These are phyloP conservation scores for Lophiostoma macrostomum DNA, from an alignment of 495 filamentous ascomycete genomes.

Conservation along the genomic window DNA sequence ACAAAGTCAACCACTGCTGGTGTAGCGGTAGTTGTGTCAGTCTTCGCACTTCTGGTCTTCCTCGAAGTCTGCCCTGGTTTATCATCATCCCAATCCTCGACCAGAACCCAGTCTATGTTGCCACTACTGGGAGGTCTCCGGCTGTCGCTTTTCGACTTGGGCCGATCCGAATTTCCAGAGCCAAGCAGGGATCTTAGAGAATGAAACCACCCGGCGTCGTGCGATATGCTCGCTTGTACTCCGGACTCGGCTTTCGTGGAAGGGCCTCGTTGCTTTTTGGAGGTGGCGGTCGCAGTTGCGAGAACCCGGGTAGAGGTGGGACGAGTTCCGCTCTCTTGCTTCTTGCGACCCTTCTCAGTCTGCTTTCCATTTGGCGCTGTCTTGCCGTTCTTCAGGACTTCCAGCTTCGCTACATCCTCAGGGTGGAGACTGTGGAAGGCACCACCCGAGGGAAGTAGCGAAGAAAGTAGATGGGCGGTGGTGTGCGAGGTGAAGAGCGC, in stretches of 20 bases:
- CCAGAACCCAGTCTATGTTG: constrained; percentile 72
- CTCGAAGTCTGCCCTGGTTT: constrained; percentile 34
- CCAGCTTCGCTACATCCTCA: constrained; percentile 48
- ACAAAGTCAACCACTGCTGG: constrained; percentile 63
- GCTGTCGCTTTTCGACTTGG: constrained; percentile 49
- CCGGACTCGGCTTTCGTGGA: neutral
- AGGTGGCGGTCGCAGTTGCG: constrained; percentile 8
- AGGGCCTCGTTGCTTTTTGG: constrained; percentile 32
- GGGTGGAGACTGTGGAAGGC: constrained; percentile 52
- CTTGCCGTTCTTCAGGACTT: constrained; percentile 24
- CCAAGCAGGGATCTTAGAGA: constrained; percentile 55
- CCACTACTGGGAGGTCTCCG: constrained; percentile 77
- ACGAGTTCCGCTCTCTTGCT: constrained; percentile 13
- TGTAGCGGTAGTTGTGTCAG: constrained; percentile 26
- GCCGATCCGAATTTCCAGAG: constrained; percentile 40
- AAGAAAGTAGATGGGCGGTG: constrained; percentile 89
- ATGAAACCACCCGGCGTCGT: constrained; percentile 53
- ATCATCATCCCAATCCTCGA: constrained; percentile 63
- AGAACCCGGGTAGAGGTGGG: constrained; percentile 33
- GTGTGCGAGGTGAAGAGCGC: constrained; percentile 93
- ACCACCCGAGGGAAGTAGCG: constrained; percentile 71
- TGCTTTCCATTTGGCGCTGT: constrained; percentile 13
- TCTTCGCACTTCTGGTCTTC: constrained; percentile 29
- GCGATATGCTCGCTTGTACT: constrained; percentile 1
- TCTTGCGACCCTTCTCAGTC: constrained; percentile 13